Conservation (phyloP, 305 asterid genomes). For the Vinca major region DNA sequence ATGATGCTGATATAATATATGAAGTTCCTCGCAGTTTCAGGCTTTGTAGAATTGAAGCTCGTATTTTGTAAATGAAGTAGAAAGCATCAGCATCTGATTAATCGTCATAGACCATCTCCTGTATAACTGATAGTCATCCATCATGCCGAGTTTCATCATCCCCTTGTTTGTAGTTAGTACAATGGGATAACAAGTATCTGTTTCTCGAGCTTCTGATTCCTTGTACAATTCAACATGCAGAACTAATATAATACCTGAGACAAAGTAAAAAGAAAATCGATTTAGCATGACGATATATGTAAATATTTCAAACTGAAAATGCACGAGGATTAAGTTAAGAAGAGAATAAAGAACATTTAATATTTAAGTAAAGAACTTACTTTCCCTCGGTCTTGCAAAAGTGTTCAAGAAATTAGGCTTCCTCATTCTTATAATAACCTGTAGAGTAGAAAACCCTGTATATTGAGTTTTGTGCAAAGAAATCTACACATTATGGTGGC, state of each 20-base stretch:
- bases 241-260: conserved; percentile 49
- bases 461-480: neutral
- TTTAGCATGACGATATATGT: no score
- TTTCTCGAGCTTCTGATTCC: conserved; percentile 45
- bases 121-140: conserved; percentile 50
- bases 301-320: no score
- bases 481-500: neutral
- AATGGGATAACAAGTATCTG: conserved; percentile 52
- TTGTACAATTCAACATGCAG: conserved; percentile 65
- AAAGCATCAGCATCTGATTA: conserved; percentile 72
- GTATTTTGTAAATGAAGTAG: conserved; percentile 48
- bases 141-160: conserved; percentile 61
- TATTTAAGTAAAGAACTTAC: conserved; percentile 30
- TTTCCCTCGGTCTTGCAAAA: conserved; percentile 55
- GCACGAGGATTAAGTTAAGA: no score
- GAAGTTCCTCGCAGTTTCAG: neutral
- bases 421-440: conserved; percentile 70
- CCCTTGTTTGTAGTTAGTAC: conserved; percentile 66
- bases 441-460: conserved; percentile 8
- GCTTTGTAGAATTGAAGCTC: conserved; percentile 39
- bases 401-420: conserved; percentile 54
- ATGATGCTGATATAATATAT: conserved; percentile 5
- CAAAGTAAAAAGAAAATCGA: neutral
- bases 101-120: conserved; percentile 71
- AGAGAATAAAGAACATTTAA: no score